These are phyloP conservation scores for Ocimum tenuiflorum DNA, from an alignment of 257 asterid genomes.

Conservation along the genomic window DNA sequence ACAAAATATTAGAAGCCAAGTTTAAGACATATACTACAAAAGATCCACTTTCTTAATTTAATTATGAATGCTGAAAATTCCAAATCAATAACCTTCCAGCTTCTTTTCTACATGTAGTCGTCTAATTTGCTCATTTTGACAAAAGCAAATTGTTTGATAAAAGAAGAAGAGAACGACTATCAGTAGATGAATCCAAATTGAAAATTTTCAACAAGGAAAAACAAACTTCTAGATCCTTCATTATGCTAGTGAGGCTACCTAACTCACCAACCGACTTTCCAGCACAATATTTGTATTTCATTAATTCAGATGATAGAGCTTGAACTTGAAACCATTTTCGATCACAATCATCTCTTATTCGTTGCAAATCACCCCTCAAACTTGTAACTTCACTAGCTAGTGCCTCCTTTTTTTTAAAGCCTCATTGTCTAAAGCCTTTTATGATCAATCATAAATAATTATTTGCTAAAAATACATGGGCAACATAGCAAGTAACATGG, in stretches of 20 bases:
- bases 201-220: background rate
- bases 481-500: background rate
- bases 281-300: conserved; percentile 49
- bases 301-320: conserved; percentile 46
- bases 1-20: background rate
- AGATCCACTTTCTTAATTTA: background rate
- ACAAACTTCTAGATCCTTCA: conserved; percentile 56
- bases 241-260: conserved; percentile 40
- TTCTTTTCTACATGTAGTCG: conserved; percentile 60
- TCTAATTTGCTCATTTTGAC: conserved; percentile 62
- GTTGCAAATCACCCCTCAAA: conserved; percentile 64
- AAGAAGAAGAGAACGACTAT: background rate
- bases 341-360: conserved; percentile 82
- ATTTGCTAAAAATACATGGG: background rate
- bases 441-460: background rate
- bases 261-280: conserved; percentile 52
- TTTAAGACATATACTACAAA: background rate
- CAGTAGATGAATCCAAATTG: background rate
- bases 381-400: conserved; percentile 60
- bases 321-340: conserved; percentile 48
- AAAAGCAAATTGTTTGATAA: conserved; percentile 53
- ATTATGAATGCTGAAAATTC: background rate
- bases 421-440: conserved; percentile 63
- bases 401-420: conserved; percentile 56
- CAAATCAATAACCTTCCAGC: conserved; percentile 43